Evolutionary conservation across 306 rosid genomes (phyloP).

Genomic region (Quercus suber): DNA sequence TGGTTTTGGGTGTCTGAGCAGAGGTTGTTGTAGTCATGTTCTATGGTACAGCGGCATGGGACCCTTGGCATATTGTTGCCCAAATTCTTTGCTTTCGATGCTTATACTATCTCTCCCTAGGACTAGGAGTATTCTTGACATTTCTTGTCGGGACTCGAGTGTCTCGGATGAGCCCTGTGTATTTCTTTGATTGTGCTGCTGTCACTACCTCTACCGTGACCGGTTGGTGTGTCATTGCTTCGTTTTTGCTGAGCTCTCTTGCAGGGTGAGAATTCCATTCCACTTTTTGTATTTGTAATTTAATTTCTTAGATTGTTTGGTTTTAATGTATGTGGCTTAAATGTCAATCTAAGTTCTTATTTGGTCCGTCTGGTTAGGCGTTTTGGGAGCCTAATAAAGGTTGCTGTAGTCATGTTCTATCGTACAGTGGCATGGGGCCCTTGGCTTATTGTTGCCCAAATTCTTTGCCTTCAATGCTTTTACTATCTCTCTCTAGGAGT

Average conservation of each 20-base stretch:
- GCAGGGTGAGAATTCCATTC: slow-evolving; percentile 65
- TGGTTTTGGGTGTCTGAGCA: slow-evolving; percentile 21
- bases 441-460: slow-evolving; percentile 93
- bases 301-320: not conserved
- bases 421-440: slow-evolving; percentile 94
- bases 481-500: slow-evolving; percentile 80
- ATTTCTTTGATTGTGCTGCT: too few species aligned
- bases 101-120: slow-evolving; percentile 75
- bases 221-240: too few species aligned
- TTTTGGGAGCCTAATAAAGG: not conserved
- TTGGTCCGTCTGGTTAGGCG: too few species aligned
- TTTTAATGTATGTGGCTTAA: not conserved
- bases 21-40: slow-evolving; percentile 57
- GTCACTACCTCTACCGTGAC: too few species aligned
- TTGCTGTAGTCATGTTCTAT: slow-evolving; percentile 77
- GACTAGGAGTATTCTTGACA: slow-evolving; percentile 69
- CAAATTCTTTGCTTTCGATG: slow-evolving; percentile 89
- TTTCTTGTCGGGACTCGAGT: slow-evolving; percentile 80
- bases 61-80: slow-evolving; percentile 94
- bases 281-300: not conserved
- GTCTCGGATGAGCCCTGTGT: slow-evolving; percentile 83
- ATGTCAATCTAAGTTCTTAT: not conserved
- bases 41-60: slow-evolving; percentile 93
- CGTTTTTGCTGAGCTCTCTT: slow-evolving; percentile 78
- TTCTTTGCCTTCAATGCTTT: slow-evolving; percentile 80